phyloP scores from a whole-genome alignment of 2,329 filamentous ascomycete species.

The Fusarium camptoceras region DNA sequence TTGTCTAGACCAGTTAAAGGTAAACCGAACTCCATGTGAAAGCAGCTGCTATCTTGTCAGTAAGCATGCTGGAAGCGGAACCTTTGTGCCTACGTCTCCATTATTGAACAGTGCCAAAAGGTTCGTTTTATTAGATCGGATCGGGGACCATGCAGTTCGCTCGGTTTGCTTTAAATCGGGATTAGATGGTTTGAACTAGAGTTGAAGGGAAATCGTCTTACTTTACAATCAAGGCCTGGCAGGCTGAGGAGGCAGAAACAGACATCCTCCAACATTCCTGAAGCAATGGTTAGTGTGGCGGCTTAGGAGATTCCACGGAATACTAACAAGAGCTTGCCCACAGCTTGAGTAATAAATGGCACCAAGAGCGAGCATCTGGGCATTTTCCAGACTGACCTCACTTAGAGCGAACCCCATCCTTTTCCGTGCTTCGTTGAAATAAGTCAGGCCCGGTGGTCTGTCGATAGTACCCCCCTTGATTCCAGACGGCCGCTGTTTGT shows the following conservation, averaged over 20 bases:
- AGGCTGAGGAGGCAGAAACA: constrained; percentile 66
- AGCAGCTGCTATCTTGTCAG: constrained; percentile 54
- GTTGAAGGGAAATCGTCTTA: constrained; percentile 42
- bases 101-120: constrained; percentile 47
- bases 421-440: constrained; percentile 72
- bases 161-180: constrained; percentile 35
- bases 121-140: constrained; percentile 44
- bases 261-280: constrained; percentile 72
- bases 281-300: constrained; percentile 12
- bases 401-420: constrained; percentile 68
- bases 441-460: constrained; percentile 66
- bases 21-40: constrained; percentile 69
- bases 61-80: not conserved
- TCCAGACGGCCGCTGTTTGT: constrained; percentile 61
- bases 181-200: not conserved
- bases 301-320: not conserved
- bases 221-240: constrained; percentile 67
- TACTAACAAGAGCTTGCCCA: constrained; percentile 61
- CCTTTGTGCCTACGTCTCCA: constrained; percentile 41
- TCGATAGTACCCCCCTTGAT: constrained; percentile 62
- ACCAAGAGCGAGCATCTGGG: constrained; percentile 68
- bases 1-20: constrained; percentile 66
- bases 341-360: constrained; percentile 67
- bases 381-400: constrained; percentile 67
- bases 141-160: constrained; percentile 41